Evolutionary conservation across 176 grass and related monocot genomes (phyloP), one percentile per base, ranked within the genome.

Genomic region (Phyllostachys edulis): DNA sequence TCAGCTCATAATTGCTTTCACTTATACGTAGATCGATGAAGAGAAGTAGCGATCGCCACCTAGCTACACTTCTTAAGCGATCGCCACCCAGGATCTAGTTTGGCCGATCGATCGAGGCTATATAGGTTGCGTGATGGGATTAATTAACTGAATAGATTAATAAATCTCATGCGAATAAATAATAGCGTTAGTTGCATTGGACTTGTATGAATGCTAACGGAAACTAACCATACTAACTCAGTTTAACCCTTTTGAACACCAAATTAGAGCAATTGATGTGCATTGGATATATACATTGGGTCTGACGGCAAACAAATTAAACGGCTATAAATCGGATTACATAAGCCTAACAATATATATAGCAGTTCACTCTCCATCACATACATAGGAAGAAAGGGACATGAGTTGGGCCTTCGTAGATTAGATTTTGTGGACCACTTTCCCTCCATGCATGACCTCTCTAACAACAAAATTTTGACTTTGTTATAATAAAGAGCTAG

Each of bases 351-450:
- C 32, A 34, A 57, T 57, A 23, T 57, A 16, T 17, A 16, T n/a
- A 73, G 32, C 38, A 72, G 74, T 36, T 72, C 72, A 54, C 66
- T 78, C 44, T 78, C 80, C 54, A 86, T 82, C 41, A 77, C 55
- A 66, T 77, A 85, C 66, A 78, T 78, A 56, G 88, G 39, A 74
- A 21, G 81, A 89, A 87, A 90, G 79, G 69, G 88, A 87, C 84
- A 73, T 17, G 72, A 62, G 88, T 90, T 90, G 83, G 88, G 88
- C 50, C 84, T 86, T 83, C 39, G 1, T 34, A 34, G 32, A 34
- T 79, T 87, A 87, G 84, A 90, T 90, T 79, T 79, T 51, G 88
- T 79, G 88, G 88, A 90, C 88, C 88, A 86, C 79, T 86, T 84
- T 67, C 82, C 38, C 36, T 84, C 59, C 46, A 75, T 84, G 71